Evolutionary conservation across 2,329 filamentous ascomycete genomes (phyloP).

Genomic region (Cordyceps javanica): DNA sequence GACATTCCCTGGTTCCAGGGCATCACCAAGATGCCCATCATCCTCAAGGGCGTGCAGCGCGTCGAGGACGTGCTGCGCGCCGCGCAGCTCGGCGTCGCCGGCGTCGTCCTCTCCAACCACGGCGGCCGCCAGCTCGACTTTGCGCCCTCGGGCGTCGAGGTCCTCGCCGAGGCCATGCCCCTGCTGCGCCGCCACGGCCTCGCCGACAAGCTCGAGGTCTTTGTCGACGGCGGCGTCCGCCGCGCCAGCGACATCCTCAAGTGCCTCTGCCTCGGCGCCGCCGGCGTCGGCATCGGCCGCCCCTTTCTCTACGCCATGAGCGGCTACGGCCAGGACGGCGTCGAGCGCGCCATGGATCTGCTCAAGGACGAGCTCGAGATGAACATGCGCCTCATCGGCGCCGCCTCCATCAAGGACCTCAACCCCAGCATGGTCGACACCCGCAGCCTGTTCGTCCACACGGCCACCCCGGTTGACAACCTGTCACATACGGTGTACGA

Average conservation of each 20-base stretch:
- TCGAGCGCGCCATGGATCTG: conserved; percentile 86
- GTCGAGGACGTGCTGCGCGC: conserved; percentile 91
- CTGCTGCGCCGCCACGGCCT: conserved; percentile 68
- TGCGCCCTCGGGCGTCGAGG: conserved; percentile 79
- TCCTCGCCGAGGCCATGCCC: conserved; percentile 90
- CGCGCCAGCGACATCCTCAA: conserved; percentile 93
- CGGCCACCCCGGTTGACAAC: conserved; percentile 42
- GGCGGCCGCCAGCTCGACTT: conserved; percentile 92
- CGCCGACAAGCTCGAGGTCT: conserved; percentile 77
- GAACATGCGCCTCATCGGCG: conserved; percentile 94
- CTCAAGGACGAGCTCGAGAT: conserved; percentile 97
- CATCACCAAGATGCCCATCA: conserved; percentile 90
- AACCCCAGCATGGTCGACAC: conserved; percentile 76
- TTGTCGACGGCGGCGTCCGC: conserved; percentile 82
- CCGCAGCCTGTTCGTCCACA: conserved; percentile 56
- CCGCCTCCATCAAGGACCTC: conserved; percentile 66
- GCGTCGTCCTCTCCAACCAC: conserved; percentile 92
- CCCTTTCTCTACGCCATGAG: conserved; percentile 97
- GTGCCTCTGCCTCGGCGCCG: conserved; percentile 85
- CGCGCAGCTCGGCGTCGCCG: conserved; percentile 74
- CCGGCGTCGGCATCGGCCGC: conserved; percentile 85
- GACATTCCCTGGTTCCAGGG: conserved; percentile 89
- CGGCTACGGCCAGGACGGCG: conserved; percentile 78
- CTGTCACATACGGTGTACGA: conserved; percentile 48
- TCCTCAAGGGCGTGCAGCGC: conserved; percentile 93